A percentile compares a stretch with the other conserved stretches of the same genome.
These are phyloP conservation scores for Carpinus viminea DNA, from an alignment of 306 rosid species.

Conservation along the genomic window DNA sequence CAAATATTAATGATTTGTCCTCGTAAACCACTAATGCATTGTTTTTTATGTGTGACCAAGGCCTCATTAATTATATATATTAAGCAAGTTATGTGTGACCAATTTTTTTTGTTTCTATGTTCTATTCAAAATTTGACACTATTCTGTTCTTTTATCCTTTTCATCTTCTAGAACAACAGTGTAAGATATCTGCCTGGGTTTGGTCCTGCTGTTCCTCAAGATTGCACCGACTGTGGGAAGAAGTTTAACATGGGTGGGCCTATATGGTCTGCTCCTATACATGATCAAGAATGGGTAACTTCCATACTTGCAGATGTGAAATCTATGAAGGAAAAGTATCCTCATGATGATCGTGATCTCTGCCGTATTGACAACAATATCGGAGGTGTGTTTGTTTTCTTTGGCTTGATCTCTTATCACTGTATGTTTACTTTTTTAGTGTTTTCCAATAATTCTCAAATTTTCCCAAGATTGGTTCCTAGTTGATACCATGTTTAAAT, in stretches of 20 bases:
- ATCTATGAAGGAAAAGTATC: slow-evolving; percentile 72
- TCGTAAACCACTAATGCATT: not conserved
- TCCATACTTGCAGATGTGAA: slow-evolving; percentile 72
- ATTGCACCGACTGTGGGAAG: slow-evolving; percentile 89
- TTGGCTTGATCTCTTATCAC: not conserved
- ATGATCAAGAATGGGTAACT: slow-evolving; percentile 92
- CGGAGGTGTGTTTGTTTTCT: slow-evolving; percentile 57
- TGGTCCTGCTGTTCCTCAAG: slow-evolving; percentile 90
- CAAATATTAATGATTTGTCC: not conserved
- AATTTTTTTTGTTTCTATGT: not conserved
- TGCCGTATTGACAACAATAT: slow-evolving; percentile 82
- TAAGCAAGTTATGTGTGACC: not conserved
- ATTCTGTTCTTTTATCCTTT: not conserved
- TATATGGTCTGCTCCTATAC: slow-evolving; percentile 96
- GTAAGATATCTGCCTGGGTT: slow-evolving; percentile 84
- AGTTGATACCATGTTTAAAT: not conserved
- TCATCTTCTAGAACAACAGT: slow-evolving; percentile 65
- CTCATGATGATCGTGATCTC: slow-evolving; percentile 85
- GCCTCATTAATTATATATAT: not conserved
- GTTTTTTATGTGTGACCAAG: not conserved
- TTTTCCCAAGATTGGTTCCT: not conserved
- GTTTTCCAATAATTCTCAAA: not conserved
- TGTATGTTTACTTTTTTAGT: not conserved
- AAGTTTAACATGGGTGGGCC: slow-evolving; percentile 96
- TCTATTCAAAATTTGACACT: not conserved